Evolutionary conservation across 2,329 filamentous ascomycete species (phyloP), one percentile per base, ranked within the genome.

Genomic region (Diaporthe sp.): DNA sequence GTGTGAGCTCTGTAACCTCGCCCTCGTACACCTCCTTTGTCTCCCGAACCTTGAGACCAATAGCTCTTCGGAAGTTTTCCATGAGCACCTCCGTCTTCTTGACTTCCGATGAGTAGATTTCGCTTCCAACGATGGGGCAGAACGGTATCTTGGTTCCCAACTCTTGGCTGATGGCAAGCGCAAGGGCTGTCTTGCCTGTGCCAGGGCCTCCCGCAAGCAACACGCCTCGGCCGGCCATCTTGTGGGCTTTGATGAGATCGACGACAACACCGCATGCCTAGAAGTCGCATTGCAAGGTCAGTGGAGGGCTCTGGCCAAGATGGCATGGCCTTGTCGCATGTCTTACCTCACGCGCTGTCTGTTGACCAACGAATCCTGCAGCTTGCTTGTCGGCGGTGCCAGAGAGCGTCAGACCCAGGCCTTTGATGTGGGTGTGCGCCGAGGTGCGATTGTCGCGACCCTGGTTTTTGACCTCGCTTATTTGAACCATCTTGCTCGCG

Each of bases 21-120:
- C 97, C 97, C 86, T 99, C 97, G 86, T 98, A 99, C 75, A 99
- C 96, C 86, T 99, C 97, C 86, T 99, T 99, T 70, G 96, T 98
- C 89, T 99, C 97, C 81, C 97, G 95, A 78, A 99, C 97, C 82
- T 97, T 96, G 78, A 99, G 89, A 45, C 96, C 97, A 84, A 99
- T 99, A 75, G 97, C 97, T 82, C 97, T 90, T 83, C 97, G 91
- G 85, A 99, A 99, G 87, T 98, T 98, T 89, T 99, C 97, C 97
- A 98, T 98, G 82, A 99, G 87, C 78, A 97, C 94, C 85, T 99
- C 97, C 67, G 97, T 99, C 91, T 99, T 99, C 91, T 99, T 99
- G 77, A 99, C 96, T 85, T 99, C 97, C 60, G 96, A 93, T 79
- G 95, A 98, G 87, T 98, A 99, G 80, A 99, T 94, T 85, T 99